Base-by-base conservation (phyloP, 352 stramenopile genomes). In the Globisporangium cederbergense region DNA sequence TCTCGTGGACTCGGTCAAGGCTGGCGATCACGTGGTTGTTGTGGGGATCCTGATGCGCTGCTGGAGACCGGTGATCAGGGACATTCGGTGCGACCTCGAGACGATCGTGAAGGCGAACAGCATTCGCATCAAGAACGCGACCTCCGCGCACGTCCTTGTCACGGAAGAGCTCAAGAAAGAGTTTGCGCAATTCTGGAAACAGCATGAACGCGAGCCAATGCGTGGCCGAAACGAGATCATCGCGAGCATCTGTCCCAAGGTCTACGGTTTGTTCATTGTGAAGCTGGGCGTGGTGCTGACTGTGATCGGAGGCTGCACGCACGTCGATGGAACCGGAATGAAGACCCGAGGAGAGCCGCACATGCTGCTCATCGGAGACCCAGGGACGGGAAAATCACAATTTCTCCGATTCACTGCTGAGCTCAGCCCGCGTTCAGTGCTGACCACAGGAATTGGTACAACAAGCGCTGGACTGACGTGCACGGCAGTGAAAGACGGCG, bases 391-490 rank as follows among this genome's bases (percentile, higher is more conserved):
- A 40, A 98, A 98, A 71, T 98, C 86, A 40, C 97, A 99, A 74
- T 98, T 99, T 59, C 71, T 99, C 16, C 83, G 96, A 0, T 99
- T 98, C 77, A 97, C 96, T 4, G 91, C 95, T 5, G 95, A 97
- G 58, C 70, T 99, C 25, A 97, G 90, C 63, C 94, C 96, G 14
- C 82, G 97, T 16, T 98, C 93, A 0, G 95, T 99, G 16, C 72
- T 99, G 9, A 99, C 97, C 2, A 99, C 96, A 2, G 97, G 97
- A 1, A 97, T 98, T 36, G 96, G 96, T 22, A 99, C 97, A 0
- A 99, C 96, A 1, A 98, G 89, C 47, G 97, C 97, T 18, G 97
- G 96, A 11, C 73, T 99, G 16, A 99, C 97, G 34, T 99, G 97
- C 73, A 97, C 96, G 9, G 97, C 97, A 3, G 95, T 99, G 10